Percentiles rank a stretch among this genome's conserved stretches.
phyloP scores from a whole-genome alignment of 1,284 basidiomycete species.

The Earliella scabrosa region DNA sequence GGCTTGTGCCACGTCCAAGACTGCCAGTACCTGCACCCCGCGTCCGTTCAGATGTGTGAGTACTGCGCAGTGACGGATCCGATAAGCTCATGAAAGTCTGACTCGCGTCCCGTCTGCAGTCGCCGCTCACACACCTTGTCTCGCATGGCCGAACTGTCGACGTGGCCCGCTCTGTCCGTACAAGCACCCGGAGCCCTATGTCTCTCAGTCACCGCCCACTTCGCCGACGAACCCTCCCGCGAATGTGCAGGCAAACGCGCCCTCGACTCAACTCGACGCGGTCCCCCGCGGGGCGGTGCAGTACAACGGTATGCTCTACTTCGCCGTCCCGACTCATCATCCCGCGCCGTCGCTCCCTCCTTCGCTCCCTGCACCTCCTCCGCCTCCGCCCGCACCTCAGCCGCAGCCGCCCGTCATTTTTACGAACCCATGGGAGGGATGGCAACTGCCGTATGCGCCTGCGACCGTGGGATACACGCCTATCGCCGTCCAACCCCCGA shows the following conservation, averaged over 20 bases:
- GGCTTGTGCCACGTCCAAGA: slow-evolving; percentile 37
- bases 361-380: slow-evolving; percentile 2
- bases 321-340: slow-evolving; percentile 4
- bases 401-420: slow-evolving; percentile 14
- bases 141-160: slow-evolving; percentile 39
- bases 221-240: slow-evolving; percentile 10
- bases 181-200: slow-evolving; percentile 37
- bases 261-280: slow-evolving; percentile 2
- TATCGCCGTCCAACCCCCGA: neutral
- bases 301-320: slow-evolving; percentile 23
- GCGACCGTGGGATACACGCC: slow-evolving; percentile 9
- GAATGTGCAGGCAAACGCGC: neutral
- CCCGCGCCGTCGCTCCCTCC: slow-evolving; percentile 13
- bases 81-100: neutral
- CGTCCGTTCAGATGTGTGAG: slow-evolving; percentile 38
- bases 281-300: slow-evolving; percentile 18
- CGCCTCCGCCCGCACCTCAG: slow-evolving; percentile 15
- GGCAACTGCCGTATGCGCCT: slow-evolving; percentile 9
- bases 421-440: slow-evolving; percentile 17
- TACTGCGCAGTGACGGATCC: slow-evolving; percentile 2
- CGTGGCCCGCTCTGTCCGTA: slow-evolving; percentile 35
- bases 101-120: slow-evolving; percentile 22
- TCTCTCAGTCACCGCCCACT: slow-evolving; percentile 25
- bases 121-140: slow-evolving; percentile 41
- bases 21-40: slow-evolving; percentile 42